Percentiles rank a stretch among this genome's conserved stretches.
Conservation (phyloP, 805 yeast species). For the Candida nitratophila region DNA sequence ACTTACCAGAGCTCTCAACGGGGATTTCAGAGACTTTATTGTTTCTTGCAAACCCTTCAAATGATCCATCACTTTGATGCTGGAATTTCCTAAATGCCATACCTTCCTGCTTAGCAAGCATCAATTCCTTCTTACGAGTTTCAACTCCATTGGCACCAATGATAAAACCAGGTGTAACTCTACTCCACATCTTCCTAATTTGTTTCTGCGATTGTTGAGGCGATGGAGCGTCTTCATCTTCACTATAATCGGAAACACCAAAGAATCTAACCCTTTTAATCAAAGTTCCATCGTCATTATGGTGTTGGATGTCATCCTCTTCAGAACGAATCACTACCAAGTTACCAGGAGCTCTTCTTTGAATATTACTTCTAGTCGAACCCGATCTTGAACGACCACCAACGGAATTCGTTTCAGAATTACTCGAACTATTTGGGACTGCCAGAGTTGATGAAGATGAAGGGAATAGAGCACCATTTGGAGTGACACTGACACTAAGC, state of each 20-base stretch:
- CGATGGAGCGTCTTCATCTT: slow-evolving; percentile 51
- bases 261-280: slow-evolving; percentile 42
- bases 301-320: not conserved
- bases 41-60: slow-evolving; percentile 17
- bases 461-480: not conserved
- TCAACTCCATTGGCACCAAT: slow-evolving; percentile 5
- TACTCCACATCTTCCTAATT: slow-evolving; percentile 27
- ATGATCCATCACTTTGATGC: slow-evolving; percentile 9
- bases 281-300: slow-evolving; percentile 12
- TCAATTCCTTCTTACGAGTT: slow-evolving; percentile 19
- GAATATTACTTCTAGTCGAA: slow-evolving; percentile 1
- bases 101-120: slow-evolving; percentile 29
- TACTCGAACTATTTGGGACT: not conserved
- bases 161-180: slow-evolving; percentile 21
- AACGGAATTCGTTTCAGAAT: not conserved
- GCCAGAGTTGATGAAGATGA: not conserved
- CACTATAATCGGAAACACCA: slow-evolving; percentile 45
- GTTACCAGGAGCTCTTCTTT: slow-evolving; percentile 14
- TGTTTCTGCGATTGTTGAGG: slow-evolving; percentile 28
- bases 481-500: no score
- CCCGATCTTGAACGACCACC: not conserved
- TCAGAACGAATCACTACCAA: slow-evolving; percentile 10
- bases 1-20: slow-evolving; percentile 19
- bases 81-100: slow-evolving; percentile 26
- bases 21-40: slow-evolving; percentile 9